Evolutionary conservation across 2,329 filamentous ascomycete species (phyloP), one percentile per base, ranked within the genome.

Genomic region (Monosporascus sp.): DNA sequence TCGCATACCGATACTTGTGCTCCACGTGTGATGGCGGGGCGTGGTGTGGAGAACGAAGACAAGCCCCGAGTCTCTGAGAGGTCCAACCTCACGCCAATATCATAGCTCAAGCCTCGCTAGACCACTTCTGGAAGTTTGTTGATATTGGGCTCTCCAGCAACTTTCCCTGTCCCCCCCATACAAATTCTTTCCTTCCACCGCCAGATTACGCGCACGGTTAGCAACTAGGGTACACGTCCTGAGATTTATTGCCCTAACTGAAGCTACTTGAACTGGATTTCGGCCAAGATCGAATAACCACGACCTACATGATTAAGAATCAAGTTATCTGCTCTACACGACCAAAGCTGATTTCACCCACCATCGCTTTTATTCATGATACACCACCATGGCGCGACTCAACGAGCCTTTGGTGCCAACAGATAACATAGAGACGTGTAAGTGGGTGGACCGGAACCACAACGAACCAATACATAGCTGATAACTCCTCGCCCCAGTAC

Each of bases 391-490:
- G 89, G 89, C 89, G 74, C 82, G 88, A 74, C 79, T 93, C 62
- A 92, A 92, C 74, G 88, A 91, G 77, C 81, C 82, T 67, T 79
- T 84, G 58, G 74, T 79, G 73, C 80, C 86, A 65, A 78, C 78
- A 68, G 88, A 91, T 72, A 85, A 77, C 67, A 72, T 90, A 61
- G 88, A 92, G 68, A 84, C 80, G 67, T 75, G 88, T 90, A 77
- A 70, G 86, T 80, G 57, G 22, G 38, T 26, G 40, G 18, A 20
- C 49, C 22, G 9, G 20, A 9, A 31, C 8, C 2, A 46, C 17
- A 3, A 26, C 28, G 11, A 28, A 15, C 24, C 14, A 26, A 6
- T 26, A n/a, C 22, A 49, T 26, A 20, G 31, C 40, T 48, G 37
- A 48, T 58, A 24, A 56, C 37, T n/a, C 18, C 47, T 37, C 22